These are phyloP conservation scores for Leishmania lainsoni DNA, from an alignment of 208 protist species.

Conservation along the genomic window DNA sequence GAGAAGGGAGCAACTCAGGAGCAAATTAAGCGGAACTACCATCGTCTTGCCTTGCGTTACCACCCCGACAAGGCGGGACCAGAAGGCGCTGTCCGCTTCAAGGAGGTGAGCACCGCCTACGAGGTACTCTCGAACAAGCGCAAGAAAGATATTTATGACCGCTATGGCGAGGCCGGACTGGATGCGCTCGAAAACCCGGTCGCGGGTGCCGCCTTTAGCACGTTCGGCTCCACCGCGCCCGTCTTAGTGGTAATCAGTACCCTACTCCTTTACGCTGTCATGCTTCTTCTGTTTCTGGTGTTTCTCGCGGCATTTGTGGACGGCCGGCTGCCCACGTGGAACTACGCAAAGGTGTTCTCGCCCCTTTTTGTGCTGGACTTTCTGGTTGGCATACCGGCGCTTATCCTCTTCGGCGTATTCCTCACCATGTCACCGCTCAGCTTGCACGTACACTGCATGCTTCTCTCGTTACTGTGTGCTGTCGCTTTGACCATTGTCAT, in stretches of 20 bases:
- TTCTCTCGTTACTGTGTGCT: constrained; percentile 36
- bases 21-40: constrained; percentile 88
- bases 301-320: constrained; percentile 59
- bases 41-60: constrained; percentile 67
- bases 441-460: constrained; percentile 16
- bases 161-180: constrained; percentile 56
- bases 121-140: constrained; percentile 93
- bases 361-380: constrained; percentile 65
- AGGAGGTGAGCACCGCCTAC: constrained; percentile 93
- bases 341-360: constrained; percentile 76
- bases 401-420: constrained; percentile 31
- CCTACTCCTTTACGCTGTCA: constrained; percentile 28
- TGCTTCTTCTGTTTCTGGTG: constrained; percentile 66
- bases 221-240: constrained; percentile 19
- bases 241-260: constrained; percentile 19
- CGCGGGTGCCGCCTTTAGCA: constrained; percentile 26
- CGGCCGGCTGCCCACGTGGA: constrained; percentile 53
- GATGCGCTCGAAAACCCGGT: constrained; percentile 50
- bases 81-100: constrained; percentile 70
- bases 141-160: constrained; percentile 65
- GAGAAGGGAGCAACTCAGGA: constrained; percentile 52
- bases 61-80: constrained; percentile 90
- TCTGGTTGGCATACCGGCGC: constrained; percentile 30
- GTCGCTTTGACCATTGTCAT: constrained; percentile 61
- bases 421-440: constrained; percentile 22